These are phyloP conservation scores for Ulota crispa DNA, from an alignment of 225 moss, liverwort and hornwort species.

Conservation along the genomic window DNA sequence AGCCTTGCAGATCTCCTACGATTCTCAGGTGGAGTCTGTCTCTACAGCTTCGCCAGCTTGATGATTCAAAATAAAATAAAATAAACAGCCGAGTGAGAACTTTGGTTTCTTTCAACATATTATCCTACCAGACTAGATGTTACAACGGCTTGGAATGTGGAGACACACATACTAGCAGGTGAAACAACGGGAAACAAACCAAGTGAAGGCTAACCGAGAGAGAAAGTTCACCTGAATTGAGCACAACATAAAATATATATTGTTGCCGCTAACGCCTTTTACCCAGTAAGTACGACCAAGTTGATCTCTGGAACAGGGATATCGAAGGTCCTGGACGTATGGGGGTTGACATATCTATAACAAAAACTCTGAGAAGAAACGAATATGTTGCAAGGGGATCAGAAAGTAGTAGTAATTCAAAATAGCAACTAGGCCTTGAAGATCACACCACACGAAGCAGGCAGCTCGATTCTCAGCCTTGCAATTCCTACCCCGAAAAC, in stretches of 20 bases:
- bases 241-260: neutral
- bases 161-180: neutral
- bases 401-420: neutral
- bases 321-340: neutral
- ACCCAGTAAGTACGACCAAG: neutral
- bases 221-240: neutral
- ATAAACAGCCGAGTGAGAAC: neutral
- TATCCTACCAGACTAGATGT: neutral
- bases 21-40: conserved; percentile 58
- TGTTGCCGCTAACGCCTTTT: neutral
- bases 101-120: neutral
- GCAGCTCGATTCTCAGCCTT: neutral
- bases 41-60: conserved; percentile 28
- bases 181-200: neutral
- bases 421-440: neutral
- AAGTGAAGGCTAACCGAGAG: neutral
- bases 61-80: conserved; percentile 17
- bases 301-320: neutral
- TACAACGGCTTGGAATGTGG: neutral
- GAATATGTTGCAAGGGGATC: neutral
- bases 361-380: neutral
- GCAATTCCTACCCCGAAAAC: neutral
- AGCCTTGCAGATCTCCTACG: conserved; percentile 83
- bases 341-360: neutral
- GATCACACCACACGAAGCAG: neutral